Evolutionary conservation across 306 rosid genomes (phyloP), one percentile per base, ranked within the genome.

Genomic region (Nissolia schottii): DNA sequence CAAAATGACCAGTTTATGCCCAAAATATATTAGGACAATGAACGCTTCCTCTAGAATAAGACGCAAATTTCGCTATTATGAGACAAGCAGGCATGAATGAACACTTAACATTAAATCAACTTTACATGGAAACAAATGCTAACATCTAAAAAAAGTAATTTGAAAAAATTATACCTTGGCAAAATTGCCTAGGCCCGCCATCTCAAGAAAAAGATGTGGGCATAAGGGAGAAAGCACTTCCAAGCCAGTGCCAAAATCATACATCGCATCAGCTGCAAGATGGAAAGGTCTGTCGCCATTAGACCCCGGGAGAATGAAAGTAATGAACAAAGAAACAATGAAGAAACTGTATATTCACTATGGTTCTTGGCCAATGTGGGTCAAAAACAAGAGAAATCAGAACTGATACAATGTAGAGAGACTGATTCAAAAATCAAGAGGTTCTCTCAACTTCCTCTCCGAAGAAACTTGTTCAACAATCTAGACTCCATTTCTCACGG

Each of bases 171-270:
- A 71, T 60, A 91, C 99, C 97, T 94, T 91, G 0, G 95, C 96
- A 13, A 94, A 89, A 77, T 94, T 91, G 64, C 99, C 97, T 37
- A 91, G 85, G 77, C 99, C 99, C 37, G 97, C 99, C 84, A 94
- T 79, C 83, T 94, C 84, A 71, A 94, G 96, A 78, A 94, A 94
- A 74, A 94, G 95, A 73, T 89, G 97, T 0, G 99, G 99, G 78
- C 99, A 94, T 57, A 94, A 78, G 9, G 99, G 99, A 76, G 99
- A 94, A 68, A 94, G 87, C 71, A 94, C 90, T 85, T 94, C 99
- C 86, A 94, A 86, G 81, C 99, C 97, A 67, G 82, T 76, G 69
- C 99, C 99, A 20, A 94, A 58, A 83, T 94, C 99, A 51, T 86
- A 94, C 41, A 94, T 92, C 62, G 77, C 92, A 76, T 94, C 99